Conservation (phyloP, 768 basidiomycete species). For the Nevesoporus exiguus region DNA sequence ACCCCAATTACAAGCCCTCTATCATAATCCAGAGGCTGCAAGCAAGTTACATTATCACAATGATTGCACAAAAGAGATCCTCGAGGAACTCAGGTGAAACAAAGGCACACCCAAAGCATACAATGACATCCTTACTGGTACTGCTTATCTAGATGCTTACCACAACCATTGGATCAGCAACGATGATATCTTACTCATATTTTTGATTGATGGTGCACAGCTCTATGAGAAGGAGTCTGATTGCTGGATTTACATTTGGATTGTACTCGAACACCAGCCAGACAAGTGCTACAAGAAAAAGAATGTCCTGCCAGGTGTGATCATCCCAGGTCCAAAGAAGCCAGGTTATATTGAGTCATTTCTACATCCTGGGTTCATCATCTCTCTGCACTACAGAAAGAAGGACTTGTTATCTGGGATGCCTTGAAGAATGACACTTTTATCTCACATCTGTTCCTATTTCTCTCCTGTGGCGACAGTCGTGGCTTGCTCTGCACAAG, state of each 20-base stretch:
- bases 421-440: not conserved
- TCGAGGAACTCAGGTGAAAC: not conserved
- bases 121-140: not conserved
- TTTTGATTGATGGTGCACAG: not conserved
- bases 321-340: not conserved
- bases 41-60: not conserved
- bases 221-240: not conserved
- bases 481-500: not conserved
- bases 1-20: not conserved
- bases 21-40: not conserved
- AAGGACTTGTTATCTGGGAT: not conserved
- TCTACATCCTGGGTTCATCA: not conserved
- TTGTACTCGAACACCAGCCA: not conserved
- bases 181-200: not conserved
- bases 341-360: not conserved
- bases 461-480: not conserved
- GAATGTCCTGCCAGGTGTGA: not conserved
- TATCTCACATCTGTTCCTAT: not conserved
- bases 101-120: not conserved
- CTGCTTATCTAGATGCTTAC: not conserved
- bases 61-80: not conserved
- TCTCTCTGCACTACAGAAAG: not conserved
- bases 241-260: not conserved
- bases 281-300: not conserved
- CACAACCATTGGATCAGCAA: not conserved